Base-by-base conservation (phyloP, 768 basidiomycete species). In the Sutorius australiensis region DNA sequence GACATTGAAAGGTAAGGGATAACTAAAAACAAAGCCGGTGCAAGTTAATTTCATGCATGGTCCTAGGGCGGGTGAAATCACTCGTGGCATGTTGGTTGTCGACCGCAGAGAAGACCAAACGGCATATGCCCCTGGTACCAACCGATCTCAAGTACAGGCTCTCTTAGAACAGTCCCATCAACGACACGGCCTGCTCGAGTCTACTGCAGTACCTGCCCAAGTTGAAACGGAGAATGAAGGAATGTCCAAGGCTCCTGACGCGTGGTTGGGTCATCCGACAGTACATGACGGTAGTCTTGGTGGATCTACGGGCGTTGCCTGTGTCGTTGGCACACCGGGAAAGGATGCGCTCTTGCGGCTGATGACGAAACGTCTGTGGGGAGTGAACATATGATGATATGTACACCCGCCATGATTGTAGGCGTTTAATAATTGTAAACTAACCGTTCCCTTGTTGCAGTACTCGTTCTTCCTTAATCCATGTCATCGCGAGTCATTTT, bases 31-130 rank as follows among this genome's bases (percentile, higher is more conserved):
- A 27, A 34, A 21, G n/a, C 42, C 38, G 46, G 36, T 36, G 14
- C 4, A 16, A 11, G 33, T 27, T 53, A 34, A 47, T 32, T 27
- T 53, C 33, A 47, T 32, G 24, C 41, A 14, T 33, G 27, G 1
- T 44, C 5, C 39, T 45, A 88, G 92, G 43, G 75, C 67, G 3
- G 92, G 90, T 1, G 91, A 94, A 65, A 62, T 87, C 17, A 93
- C 91, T 6, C 78, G 90, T 30, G 92, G 92, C 11, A 92, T 94
- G 89, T 76, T 92, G 55, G 88, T 95, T 1, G 80, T 89, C 11
- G 92, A 95, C 67, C 74, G 88, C 56, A 77, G 92, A 39, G 77
- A 76, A 9, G 87, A 86, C 47, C 69, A 73, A 46, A 76, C 78
- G n/a, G 84, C 79, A 2, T 86, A 88, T 66, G 76, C 80, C 1